A percentile compares a stretch with the other conserved stretches of the same genome.
Evolutionary conservation across 371 early-diverging fungal genomes (phyloP).

Genomic region (Mucor piriformis): DNA sequence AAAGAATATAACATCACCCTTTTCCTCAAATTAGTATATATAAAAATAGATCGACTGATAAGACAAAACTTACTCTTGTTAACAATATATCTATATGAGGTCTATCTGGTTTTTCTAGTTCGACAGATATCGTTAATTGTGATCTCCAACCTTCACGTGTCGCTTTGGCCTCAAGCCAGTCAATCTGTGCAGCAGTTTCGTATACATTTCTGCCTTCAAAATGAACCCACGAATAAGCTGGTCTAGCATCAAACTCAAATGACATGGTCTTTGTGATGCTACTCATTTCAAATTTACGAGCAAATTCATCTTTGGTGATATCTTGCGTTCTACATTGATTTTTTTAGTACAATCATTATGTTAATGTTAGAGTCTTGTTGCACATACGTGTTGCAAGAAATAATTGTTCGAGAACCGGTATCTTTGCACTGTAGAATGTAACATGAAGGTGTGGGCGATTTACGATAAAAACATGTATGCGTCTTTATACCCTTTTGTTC

Average conservation of each 20-base stretch:
- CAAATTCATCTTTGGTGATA: constrained; percentile 52
- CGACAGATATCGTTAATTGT: constrained; percentile 62
- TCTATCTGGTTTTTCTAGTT: constrained; percentile 70
- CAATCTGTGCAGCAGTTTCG: constrained; percentile 58
- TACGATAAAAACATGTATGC: constrained; percentile 18
- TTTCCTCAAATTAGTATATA: not conserved
- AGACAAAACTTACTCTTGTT: constrained; percentile 30
- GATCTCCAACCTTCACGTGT: constrained; percentile 45
- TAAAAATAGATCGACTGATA: not conserved
- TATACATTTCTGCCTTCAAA: constrained; percentile 70
- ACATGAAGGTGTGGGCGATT: constrained; percentile 56
- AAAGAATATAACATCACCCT: constrained; percentile 74
- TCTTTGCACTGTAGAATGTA: constrained; percentile 61
- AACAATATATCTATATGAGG: constrained; percentile 58
- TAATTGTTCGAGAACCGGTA: constrained; percentile 63
- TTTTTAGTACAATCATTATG: not conserved
- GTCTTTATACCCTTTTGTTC: constrained; percentile 23
- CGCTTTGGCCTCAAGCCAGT: constrained; percentile 54
- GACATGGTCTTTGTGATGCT: constrained; percentile 16
- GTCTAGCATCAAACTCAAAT: constrained; percentile 15
- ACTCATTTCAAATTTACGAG: constrained; percentile 34
- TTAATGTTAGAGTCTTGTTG: not conserved
- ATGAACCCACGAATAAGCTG: constrained; percentile 59
- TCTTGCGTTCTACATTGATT: constrained; percentile 40
- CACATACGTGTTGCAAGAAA: constrained; percentile 56